phyloP scores from a whole-genome alignment of 2,329 filamentous ascomycete species.

The Exophiala aquamarina region DNA sequence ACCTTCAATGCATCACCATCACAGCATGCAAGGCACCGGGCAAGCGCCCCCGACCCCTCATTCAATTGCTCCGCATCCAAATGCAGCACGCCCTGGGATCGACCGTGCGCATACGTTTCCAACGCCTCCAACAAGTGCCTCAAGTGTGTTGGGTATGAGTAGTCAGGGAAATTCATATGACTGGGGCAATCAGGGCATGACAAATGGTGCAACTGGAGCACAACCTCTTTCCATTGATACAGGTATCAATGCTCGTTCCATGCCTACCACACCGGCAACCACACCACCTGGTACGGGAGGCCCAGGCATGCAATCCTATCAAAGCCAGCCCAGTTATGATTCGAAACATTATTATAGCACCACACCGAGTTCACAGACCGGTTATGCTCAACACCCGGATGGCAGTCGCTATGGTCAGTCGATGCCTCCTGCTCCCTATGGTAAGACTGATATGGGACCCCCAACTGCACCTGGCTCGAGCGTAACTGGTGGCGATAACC shows the following conservation, averaged over 20 bases:
- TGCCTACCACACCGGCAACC: conserved; percentile 87
- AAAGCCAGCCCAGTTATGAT: conserved; percentile 70
- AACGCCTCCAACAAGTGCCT: conserved; percentile 90
- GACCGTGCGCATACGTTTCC: conserved; percentile 92
- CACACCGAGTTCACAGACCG: conserved; percentile 63
- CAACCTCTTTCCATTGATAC: conserved; percentile 82
- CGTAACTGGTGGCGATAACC: conserved; percentile 59
- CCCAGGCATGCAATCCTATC: conserved; percentile 78
- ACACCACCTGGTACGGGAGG: conserved; percentile 79
- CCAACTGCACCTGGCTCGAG: conserved; percentile 64
- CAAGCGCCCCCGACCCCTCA: conserved; percentile 67
- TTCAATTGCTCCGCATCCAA: conserved; percentile 61
- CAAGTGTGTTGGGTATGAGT: conserved; percentile 76
- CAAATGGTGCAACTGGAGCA: conserved; percentile 57
- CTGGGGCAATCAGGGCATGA: conserved; percentile 70
- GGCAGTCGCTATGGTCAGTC: conserved; percentile 66
- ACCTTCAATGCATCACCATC: conserved; percentile 61
- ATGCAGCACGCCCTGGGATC: conserved; percentile 65
- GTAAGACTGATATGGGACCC: conserved; percentile 87
- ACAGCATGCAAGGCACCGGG: conserved; percentile 62
- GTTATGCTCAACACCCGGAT: conserved; percentile 68
- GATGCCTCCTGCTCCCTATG: conserved; percentile 60
- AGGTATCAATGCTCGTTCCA: conserved; percentile 73
- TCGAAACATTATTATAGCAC: conserved; percentile 77
- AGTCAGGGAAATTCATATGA: conserved; percentile 73